Evolutionary conservation across 75 land plant species (phyloP), one percentile per base, ranked within the genome.

Genomic region (Chamaecyparis obtusa): DNA sequence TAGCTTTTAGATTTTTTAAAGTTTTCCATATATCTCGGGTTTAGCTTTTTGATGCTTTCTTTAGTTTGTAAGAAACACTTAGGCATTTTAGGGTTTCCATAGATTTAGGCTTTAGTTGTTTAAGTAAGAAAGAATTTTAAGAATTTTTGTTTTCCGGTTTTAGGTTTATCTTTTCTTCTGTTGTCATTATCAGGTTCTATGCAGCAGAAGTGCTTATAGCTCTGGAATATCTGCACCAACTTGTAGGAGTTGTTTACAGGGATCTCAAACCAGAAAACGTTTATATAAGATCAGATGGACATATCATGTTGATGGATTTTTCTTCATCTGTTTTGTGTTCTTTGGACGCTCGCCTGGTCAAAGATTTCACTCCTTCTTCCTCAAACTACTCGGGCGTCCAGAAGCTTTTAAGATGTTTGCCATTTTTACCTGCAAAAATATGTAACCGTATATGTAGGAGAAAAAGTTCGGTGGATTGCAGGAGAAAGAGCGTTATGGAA

Each of bases 181-280:
- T 72, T 71, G 32, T 9, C 33, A 33, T 32, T 32, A 2, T 3
- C 76, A 91, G 92, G 48, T 91, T 91, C 83, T 91, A 91, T 85
- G 92, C 92, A 33, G 84, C 91, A 1, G 92, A 91, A 64, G 91
- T 91, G n/a, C 86, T 91, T 14, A 48, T 91, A 64, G 88, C 91
- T 14, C 86, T 91, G 36, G 92, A 91, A 74, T 91, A 91, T 64
- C 91, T 91, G 9, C 92, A 91, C 82, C 89, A 89, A 88, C 84
- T 91, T 74, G 36, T 13, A 11, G 37, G 76, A 74, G 15, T 74
- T 0, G 76, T 74, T 32, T 74, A 74, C 36, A 88, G 92, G 88
- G 83, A 89, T 78, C 74, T 90, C 72, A 91, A 89, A 76, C 92
- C 92, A 33, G 91, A 91, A 43, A 89, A 91, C 81, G 88, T 89